Evolutionary conservation across 805 yeast species (phyloP), one percentile per base, ranked within the genome.

Genomic region (Lachancea lanzarotensis): DNA sequence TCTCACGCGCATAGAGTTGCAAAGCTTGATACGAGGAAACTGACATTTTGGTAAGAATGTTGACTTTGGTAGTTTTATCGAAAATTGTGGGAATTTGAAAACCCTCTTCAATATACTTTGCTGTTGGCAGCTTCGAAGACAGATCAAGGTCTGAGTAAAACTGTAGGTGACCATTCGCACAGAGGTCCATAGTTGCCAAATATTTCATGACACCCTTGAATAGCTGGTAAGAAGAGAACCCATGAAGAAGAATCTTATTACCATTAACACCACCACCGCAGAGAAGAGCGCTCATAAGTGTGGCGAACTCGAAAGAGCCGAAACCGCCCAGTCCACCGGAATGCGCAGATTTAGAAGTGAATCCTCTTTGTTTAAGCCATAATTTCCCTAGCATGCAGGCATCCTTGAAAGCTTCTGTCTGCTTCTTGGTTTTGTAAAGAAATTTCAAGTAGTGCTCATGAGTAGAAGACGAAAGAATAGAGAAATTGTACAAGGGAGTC

Each of bases 191-290:
- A 2, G 85, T 77, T 2, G 96, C 95, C 49, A 91, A 60, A 58
- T 84, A 90, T 55, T 80, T 79, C 45, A 93, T 73, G 1, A 86
- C 80, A 60, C 95, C 96, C 61, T 87, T 90, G 71, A 93, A 93
- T 42, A 93, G 69, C 67, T 93, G 98, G 61, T 89, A 93, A 18
- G 95, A 83, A 2, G 96, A 88, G 63, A 84, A 91, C 0, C 98
- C 98, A 54, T 82, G 83, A 32, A 89, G 64, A 45, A 93, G 70
- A 19, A 88, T 81, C 56, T 81, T 84, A 55, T 82, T 83, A 12
- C 95, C 93, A 52, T 72, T 73, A 6, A 69, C 63, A 47, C 91
- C 90, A 53, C 95, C 95, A 54, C 96, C 96, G 49, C 81, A 79
- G 35, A 93, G 69, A 43, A 93, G 67, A 1, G 89, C 84, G 35